Evolutionary conservation across 2,329 filamentous ascomycete species (phyloP), one percentile per base, ranked within the genome.

Genomic region (Hypoxylon sp.): DNA sequence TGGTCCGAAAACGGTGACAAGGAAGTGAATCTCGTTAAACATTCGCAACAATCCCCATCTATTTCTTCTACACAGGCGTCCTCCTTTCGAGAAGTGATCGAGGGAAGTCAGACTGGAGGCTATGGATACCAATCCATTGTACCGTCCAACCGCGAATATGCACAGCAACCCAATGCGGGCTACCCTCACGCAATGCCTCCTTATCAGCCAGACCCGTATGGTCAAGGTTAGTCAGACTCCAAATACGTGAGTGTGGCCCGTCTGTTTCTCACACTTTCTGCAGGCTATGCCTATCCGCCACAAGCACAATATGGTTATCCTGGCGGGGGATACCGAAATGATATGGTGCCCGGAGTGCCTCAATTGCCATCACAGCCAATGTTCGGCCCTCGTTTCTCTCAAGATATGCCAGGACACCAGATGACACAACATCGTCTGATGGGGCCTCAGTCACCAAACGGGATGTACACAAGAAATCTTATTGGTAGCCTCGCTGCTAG

Each of bases 391-490:
- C 77, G 69, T 57, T 76, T 77, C 21, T 78, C 77, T 11, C 75
- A 78, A 48, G 76, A 79, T 27, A 77, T 79, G 73, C 79, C 74
- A n/a, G 67, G 70, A n/a, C 70, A 74, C 23, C 74, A 78, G 16
- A 79, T 81, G 66, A 76, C 66, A 8, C 73, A 71, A 37, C 65
- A 72, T 55, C 73, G 74, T 27, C 32, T 75, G 19, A 73, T 79
- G 67, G 76, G 85, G 78, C 65, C 75, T 41, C 84, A 75, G 57
- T 73, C 85, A 53, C 89, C 90, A 0, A 89, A 89, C 37, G 93
- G 92, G 60, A 96, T 97, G 93, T 97, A 95, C 76, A 97, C 94
- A 0, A 85, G 95, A 55, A 99, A 98, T 75, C 86, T 99, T 8
- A 98, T 99, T 69, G 96, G 96, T 1, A 97, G 92, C 77, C 83